Evolutionary conservation across 2,329 filamentous ascomycete genomes (phyloP), one percentile per base, ranked within the genome.

Genomic region (Ophiosphaerella korrae): DNA sequence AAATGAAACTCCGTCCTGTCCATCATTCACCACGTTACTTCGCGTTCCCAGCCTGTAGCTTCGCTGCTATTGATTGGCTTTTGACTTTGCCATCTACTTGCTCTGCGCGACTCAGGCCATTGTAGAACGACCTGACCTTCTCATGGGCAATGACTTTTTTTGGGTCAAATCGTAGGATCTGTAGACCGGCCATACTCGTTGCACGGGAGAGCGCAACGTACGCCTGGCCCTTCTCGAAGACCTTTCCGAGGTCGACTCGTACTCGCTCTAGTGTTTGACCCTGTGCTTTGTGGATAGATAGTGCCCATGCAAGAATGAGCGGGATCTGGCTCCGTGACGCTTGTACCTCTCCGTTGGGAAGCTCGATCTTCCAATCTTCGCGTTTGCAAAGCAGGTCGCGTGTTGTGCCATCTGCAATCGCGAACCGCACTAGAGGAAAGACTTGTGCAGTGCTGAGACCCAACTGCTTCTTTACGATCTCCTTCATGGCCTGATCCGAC

Each of bases 241-340:
- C 90, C 55, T 85, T 88, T 26, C 91, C 89, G 0, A 99, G 80
- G 70, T 99, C 92, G 23, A 99, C 94, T 68, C 96, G 96, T 52
- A 99, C 94, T 43, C 93, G 83, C 67, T 96, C 92, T 23, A 97
- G 78, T 1, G 93, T 97, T 73, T 97, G 93, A 1, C 93, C 93
- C 71, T 97, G 93, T 1, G 94, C 94, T 75, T 99, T 99, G 79
- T 99, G 94, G 52, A 99, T 99, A 1, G 92, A 96, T 16, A 99
- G 77, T 2, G 94, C 94, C 94, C 94, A 99, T 0, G 94, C 94
- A 26, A 99, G 81, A 56, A 99, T 97, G 43, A 99, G 81, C 0
- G 94, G 94, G 5, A 84, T 74, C 52, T 84, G 82, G 39, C 82
- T 83, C 34, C 94, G 88, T 53, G 90, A 90, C 1, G 94, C 94